These are phyloP conservation scores for Syzygium aromaticum DNA, from an alignment of 345 rosid species.

Conservation along the genomic window DNA sequence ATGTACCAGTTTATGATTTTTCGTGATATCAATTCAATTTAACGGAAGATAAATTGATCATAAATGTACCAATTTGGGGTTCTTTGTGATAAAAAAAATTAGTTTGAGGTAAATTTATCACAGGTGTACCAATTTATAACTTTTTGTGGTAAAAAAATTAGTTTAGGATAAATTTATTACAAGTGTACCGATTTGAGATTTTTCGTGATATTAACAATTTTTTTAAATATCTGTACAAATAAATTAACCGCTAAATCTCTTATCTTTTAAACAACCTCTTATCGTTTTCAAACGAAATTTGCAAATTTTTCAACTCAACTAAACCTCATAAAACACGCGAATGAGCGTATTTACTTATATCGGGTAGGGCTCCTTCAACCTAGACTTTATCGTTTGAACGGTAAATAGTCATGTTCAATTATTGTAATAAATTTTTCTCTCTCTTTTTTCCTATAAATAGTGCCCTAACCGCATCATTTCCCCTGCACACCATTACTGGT, in stretches of 20 bases:
- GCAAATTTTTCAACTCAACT: neutral
- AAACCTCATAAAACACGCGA: neutral
- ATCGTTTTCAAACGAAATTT: neutral
- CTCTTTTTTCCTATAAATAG: neutral
- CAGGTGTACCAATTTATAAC: too few species aligned
- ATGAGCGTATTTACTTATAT: neutral
- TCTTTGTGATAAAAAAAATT: too few species aligned
- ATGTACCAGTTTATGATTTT: too few species aligned
- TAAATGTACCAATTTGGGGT: too few species aligned
- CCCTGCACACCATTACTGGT: neutral
- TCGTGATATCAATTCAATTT: too few species aligned
- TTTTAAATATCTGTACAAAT: neutral
- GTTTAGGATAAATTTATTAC: too few species aligned
- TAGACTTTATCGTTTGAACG: neutral
- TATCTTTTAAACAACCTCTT: neutral
- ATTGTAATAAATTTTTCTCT: neutral
- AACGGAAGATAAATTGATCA: too few species aligned
- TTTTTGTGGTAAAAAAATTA: too few species aligned
- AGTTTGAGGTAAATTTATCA: too few species aligned
- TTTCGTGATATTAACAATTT: too few species aligned
- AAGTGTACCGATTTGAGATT: too few species aligned
- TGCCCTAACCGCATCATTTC: neutral
- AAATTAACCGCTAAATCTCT: too few species aligned
- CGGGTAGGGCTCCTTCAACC: neutral
- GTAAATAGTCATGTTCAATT: neutral